Percentiles rank a stretch among this genome's conserved stretches.
Conservation (phyloP, 768 basidiomycete species). For the Gautieria morchelliformis region DNA sequence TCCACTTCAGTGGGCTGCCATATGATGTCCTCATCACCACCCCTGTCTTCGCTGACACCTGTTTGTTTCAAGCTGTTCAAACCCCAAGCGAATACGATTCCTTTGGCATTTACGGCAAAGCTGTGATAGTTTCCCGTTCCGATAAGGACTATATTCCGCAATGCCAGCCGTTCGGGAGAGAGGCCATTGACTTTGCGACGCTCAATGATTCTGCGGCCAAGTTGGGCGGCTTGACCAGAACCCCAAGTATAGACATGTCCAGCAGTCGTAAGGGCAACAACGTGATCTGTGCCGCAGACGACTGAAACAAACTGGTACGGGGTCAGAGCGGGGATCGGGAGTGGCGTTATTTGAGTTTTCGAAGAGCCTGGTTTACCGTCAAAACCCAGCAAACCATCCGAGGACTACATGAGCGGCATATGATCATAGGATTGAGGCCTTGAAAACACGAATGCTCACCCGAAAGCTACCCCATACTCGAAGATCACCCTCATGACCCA, state of each 20-base stretch:
- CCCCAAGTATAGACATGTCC: constrained; percentile 39
- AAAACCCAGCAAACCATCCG: constrained; percentile 11
- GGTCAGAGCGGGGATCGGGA: constrained; percentile 23
- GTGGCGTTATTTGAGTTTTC: constrained; percentile 10
- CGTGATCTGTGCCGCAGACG: constrained; percentile 33
- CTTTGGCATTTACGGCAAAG: constrained; percentile 33
- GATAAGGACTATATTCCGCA: constrained; percentile 30
- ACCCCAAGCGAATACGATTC: constrained; percentile 40
- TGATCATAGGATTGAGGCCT: not conserved
- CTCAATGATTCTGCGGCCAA: constrained; percentile 35
- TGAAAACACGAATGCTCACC: not conserved
- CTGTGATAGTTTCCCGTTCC: constrained; percentile 36
- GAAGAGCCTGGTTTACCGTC: constrained; percentile 8
- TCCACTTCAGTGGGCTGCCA: constrained; percentile 56
- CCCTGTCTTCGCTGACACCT: constrained; percentile 45
- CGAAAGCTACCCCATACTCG: constrained; percentile 36
- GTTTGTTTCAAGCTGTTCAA: constrained; percentile 69
- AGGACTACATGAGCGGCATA: constrained; percentile 3
- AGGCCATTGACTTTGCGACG: constrained; percentile 32
- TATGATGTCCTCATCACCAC: constrained; percentile 42
- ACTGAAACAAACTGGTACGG: constrained; percentile 10
- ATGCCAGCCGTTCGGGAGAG: constrained; percentile 30
- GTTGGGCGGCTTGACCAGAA: constrained; percentile 33
- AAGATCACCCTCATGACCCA: constrained; percentile 30
- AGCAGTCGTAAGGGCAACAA: constrained; percentile 34